Base-by-base conservation (phyloP, 345 rosid genomes). In the Hibiscus mutabilis region DNA sequence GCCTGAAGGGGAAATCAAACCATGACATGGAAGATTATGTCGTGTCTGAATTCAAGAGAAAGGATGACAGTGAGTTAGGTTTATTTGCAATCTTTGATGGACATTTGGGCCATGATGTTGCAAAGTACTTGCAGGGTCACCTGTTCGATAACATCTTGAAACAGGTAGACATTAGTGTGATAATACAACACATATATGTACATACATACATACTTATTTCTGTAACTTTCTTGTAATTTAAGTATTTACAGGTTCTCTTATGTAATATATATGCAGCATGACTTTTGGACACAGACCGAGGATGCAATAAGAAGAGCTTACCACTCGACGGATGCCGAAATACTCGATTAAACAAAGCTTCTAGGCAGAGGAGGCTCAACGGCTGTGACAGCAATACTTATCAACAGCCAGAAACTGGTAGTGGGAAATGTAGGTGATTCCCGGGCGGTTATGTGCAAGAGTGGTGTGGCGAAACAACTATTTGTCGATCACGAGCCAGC, bases 401-500 rank as follows among this genome's bases (percentile, higher is more conserved):
- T 92, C 21, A 80, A 92, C 74, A 91, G 94, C 69, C 77, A 80
- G 79, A 87, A 83, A 80, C 86, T 90, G 33, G 82, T 88, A 53
- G 91, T 92, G 73, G 92, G 89, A 57, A 92, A 92, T 78, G 94
- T 92, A 31, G 98, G 98, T 40, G 98, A 92, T 84, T 92, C 98
- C 19, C 87, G 98, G 24, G 98, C 98, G 53, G 96, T 92, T 57
- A 68, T 90, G 63, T 79, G 80, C 74, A 85, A 78, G 82, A 88
- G 84, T 5, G 90, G 95, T 3, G 80, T 70, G 63, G 94, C 91
- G 7, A 68, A 78, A 73, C 98, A 77, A n/a, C 78, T 92, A 25
- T 86, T 95, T 0, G 79, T 88, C 7, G 98, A 92, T 82, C 96
- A 92, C 62, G 98, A 92, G 73, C 98, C 96, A n/a, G 84, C 82